Percentiles rank a stretch among this genome's conserved stretches.
Evolutionary conservation across 1,284 basidiomycete genomes (phyloP).

Genomic region (Rugosomyces carneus): DNA sequence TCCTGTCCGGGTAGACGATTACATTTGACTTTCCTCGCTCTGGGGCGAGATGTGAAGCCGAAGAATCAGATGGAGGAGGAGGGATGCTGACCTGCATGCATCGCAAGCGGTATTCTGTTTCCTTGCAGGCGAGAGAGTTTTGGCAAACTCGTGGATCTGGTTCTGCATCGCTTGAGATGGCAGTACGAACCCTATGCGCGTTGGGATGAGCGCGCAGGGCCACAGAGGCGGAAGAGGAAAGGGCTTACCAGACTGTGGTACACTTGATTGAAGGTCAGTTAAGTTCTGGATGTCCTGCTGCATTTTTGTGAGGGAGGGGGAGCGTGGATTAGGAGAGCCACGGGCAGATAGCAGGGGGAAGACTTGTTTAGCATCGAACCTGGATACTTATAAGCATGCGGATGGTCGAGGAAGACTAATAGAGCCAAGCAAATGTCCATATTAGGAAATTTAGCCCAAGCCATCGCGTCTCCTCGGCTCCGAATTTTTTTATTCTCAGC

Average conservation of each 20-base stretch:
- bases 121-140: slow-evolving; percentile 66
- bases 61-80: slow-evolving; percentile 12
- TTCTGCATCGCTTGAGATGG: slow-evolving; percentile 61
- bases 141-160: slow-evolving; percentile 71
- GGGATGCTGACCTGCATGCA: slow-evolving; percentile 60
- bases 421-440: slow-evolving; percentile 20
- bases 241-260: slow-evolving; percentile 35
- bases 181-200: slow-evolving; percentile 45
- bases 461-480: slow-evolving; percentile 20
- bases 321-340: slow-evolving; percentile 11
- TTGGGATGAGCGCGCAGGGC: slow-evolving; percentile 16
- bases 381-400: slow-evolving; percentile 29
- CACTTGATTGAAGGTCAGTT: slow-evolving; percentile 21
- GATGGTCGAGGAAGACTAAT: slow-evolving; percentile 22
- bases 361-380: slow-evolving; percentile 22
- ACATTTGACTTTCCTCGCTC: slow-evolving; percentile 79
- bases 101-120: slow-evolving; percentile 92
- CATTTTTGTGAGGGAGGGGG: slow-evolving; percentile 23
- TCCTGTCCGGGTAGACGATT: slow-evolving; percentile 70
- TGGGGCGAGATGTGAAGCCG: slow-evolving; percentile 24
- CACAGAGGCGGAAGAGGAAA: slow-evolving; percentile 6
- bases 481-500: slow-evolving; percentile 19
- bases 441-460: slow-evolving; percentile 12
- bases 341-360: slow-evolving; percentile 16
- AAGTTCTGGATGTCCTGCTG: slow-evolving; percentile 26